Evolutionary conservation across 1,284 basidiomycete genomes (phyloP).

Genomic region (Papiliotrema laurentii): DNA sequence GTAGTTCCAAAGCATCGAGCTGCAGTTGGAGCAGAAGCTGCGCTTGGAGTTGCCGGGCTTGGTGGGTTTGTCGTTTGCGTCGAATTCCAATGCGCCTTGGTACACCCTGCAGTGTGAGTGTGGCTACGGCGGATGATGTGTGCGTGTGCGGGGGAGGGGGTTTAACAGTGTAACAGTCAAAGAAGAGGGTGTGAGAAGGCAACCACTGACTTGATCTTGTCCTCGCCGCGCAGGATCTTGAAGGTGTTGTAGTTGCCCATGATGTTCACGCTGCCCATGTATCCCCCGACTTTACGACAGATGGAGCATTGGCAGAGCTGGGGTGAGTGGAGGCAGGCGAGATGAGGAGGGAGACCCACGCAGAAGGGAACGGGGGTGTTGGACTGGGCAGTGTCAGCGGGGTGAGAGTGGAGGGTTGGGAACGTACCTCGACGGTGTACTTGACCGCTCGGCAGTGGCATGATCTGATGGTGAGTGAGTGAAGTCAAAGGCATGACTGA

Average conservation of each 20-base stretch:
- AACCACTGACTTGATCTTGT: constrained; percentile 41
- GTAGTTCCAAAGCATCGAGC: constrained; percentile 46
- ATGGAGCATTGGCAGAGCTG: constrained; percentile 46
- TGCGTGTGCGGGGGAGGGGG: no score
- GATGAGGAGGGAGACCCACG: constrained; percentile 11
- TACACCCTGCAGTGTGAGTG: constrained; percentile 40
- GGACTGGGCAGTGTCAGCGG: constrained; percentile 19
- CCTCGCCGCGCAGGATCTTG: constrained; percentile 40
- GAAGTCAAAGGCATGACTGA: constrained; percentile 8
- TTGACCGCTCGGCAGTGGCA: constrained; percentile 46
- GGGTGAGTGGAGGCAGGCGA: not conserved
- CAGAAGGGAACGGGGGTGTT: constrained; percentile 48
- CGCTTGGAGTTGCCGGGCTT: constrained; percentile 30
- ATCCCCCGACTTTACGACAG: constrained; percentile 47
- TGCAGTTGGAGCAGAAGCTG: constrained; percentile 42
- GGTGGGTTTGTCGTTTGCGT: constrained; percentile 35
- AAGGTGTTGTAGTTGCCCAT: constrained; percentile 46
- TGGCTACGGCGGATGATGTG: not conserved
- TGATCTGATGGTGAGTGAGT: constrained; percentile 20
- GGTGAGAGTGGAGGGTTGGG: not conserved
- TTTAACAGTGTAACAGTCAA: no score
- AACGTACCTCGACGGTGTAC: constrained; percentile 37
- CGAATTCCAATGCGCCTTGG: constrained; percentile 29
- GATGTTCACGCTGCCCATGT: constrained; percentile 46
- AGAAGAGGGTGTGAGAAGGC: not conserved